These are phyloP conservation scores for Tricholoma hemisulphureum DNA, from an alignment of 768 basidiomycete species.

Conservation along the genomic window DNA sequence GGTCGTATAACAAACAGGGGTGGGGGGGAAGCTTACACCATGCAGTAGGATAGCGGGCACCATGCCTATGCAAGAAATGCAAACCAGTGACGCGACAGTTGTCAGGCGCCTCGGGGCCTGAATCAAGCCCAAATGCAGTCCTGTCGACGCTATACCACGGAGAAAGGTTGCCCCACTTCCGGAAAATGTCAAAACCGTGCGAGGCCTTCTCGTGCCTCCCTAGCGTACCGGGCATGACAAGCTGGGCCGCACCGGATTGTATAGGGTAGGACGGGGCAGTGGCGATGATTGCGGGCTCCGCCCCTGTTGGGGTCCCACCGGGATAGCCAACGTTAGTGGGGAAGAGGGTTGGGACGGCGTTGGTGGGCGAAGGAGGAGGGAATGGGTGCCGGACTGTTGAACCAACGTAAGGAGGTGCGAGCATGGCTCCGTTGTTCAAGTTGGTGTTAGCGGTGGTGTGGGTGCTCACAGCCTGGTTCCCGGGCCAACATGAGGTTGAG, in stretches of 20 bases:
- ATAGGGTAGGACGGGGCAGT: conserved; percentile 80
- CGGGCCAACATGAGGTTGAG: conserved; percentile 35
- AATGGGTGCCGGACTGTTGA: conserved; percentile 67
- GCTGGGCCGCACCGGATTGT: conserved; percentile 66
- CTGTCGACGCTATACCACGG: conserved; percentile 80
- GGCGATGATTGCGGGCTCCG: conserved; percentile 67
- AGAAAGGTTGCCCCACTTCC: conserved; percentile 80
- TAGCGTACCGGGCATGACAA: conserved; percentile 51
- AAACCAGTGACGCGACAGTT: conserved; percentile 71
- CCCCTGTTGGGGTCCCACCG: conserved; percentile 77
- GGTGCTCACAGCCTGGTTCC: conserved; percentile 5
- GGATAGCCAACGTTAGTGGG: conserved; percentile 76
- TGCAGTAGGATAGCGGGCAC: conserved; percentile 69
- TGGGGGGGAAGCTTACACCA: conserved; percentile 46
- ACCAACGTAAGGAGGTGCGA: conserved; percentile 69
- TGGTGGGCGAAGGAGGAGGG: conserved; percentile 74
- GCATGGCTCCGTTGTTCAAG: conserved; percentile 23
- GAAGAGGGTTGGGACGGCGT: conserved; percentile 68
- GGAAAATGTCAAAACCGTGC: conserved; percentile 62
- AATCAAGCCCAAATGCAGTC: conserved; percentile 69
- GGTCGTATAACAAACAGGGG: conserved; percentile 1
- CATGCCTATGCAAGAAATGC: conserved; percentile 81
- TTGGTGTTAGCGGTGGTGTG: conserved; percentile 2
- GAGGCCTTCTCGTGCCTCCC: conserved; percentile 19
- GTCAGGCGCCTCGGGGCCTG: conserved; percentile 65